Percentiles rank a stretch among this genome's conserved stretches.
These are phyloP conservation scores for Colletotrichum shisoi DNA, from an alignment of 2,329 filamentous ascomycete species.

Conservation along the genomic window DNA sequence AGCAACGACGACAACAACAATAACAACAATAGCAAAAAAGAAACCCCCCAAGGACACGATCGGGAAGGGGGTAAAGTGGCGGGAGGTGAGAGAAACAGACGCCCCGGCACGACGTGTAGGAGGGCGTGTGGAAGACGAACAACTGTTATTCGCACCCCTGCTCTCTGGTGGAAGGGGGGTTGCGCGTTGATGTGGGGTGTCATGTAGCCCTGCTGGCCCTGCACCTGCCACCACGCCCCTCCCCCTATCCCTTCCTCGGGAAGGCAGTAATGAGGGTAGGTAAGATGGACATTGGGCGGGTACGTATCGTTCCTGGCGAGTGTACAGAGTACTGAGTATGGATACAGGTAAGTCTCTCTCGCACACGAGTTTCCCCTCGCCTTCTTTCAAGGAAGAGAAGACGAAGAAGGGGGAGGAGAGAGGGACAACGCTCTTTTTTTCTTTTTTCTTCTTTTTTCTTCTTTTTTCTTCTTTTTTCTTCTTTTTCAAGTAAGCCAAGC, in stretches of 20 bases:
- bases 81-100: background rate
- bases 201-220: slow-evolving; percentile 31
- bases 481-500: no score
- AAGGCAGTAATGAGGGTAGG: slow-evolving; percentile 29
- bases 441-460: no score
- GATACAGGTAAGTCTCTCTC: background rate
- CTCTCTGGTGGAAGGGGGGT: background rate
- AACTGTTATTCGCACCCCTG: background rate
- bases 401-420: background rate
- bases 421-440: background rate
- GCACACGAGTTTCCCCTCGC: background rate
- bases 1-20: no score
- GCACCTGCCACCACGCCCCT: background rate
- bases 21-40: no score
- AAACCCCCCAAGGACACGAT: background rate
- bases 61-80: background rate
- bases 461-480: no score
- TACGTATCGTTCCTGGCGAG: slow-evolving; percentile 12
- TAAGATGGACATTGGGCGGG: background rate
- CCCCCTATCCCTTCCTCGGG: slow-evolving; percentile 17
- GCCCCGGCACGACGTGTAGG: background rate
- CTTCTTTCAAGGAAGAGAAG: background rate
- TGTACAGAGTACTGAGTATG: no score
- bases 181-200: slow-evolving; percentile 18
- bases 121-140: background rate